Percentiles rank a stretch among this genome's conserved stretches.
Evolutionary conservation across 2,329 filamentous ascomycete species (phyloP).

Genomic region (Microdochium bolleyi): DNA sequence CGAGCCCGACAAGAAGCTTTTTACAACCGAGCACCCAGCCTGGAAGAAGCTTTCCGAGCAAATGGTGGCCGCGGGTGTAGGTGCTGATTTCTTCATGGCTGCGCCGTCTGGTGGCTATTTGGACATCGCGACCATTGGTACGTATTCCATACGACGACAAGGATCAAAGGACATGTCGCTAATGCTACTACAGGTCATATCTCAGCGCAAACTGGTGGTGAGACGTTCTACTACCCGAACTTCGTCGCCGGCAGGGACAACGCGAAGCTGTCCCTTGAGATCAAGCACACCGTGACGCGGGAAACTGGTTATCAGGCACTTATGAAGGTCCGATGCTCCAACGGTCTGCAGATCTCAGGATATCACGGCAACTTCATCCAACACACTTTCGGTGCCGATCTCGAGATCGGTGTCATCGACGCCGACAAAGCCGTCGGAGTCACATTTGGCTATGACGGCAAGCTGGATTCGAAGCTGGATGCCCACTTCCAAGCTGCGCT

Average conservation of each 20-base stretch:
- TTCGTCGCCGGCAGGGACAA: conserved; percentile 84
- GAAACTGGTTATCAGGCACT: conserved; percentile 93
- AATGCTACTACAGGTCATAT: conserved; percentile 56
- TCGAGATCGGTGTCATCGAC: conserved; percentile 89
- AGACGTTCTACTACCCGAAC: conserved; percentile 95
- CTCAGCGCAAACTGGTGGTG: conserved; percentile 82
- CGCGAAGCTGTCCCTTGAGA: conserved; percentile 74
- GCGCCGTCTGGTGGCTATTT: conserved; percentile 85
- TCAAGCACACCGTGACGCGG: conserved; percentile 76
- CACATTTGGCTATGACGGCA: conserved; percentile 91
- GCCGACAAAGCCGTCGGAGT: conserved; percentile 90
- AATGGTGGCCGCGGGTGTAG: conserved; percentile 80
- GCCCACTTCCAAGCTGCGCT: conserved; percentile 95
- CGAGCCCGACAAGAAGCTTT: conserved; percentile 86
- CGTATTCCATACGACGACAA: conserved; percentile 19
- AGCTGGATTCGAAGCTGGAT: conserved; percentile 92
- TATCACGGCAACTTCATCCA: conserved; percentile 97
- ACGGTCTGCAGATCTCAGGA: conserved; percentile 84
- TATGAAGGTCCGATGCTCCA: conserved; percentile 98
- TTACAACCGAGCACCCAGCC: conserved; percentile 79
- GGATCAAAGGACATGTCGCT: conserved; percentile 2
- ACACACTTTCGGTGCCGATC: conserved; percentile 87
- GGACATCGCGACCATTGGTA: conserved; percentile 85
- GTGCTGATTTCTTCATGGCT: conserved; percentile 90
- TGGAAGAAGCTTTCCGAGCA: conserved; percentile 84